phyloP scores from a whole-genome alignment of 2,329 filamentous ascomycete species.

The Septoria petroselini region DNA sequence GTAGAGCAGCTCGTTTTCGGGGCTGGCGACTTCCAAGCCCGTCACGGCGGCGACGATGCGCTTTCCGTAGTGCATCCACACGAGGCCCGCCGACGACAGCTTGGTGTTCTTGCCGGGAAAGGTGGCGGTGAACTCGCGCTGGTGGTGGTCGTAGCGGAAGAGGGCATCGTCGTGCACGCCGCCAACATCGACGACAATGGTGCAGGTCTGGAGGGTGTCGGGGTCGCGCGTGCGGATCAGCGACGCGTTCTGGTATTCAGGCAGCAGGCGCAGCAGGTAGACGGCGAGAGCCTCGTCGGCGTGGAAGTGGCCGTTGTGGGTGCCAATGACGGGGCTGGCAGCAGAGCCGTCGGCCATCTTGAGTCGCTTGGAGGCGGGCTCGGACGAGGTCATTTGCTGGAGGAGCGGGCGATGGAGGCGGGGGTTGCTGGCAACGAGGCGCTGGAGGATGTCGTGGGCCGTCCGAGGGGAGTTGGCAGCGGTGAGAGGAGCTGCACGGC shows the following conservation, averaged over 20 bases:
- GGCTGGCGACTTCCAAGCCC: conserved; percentile 56
- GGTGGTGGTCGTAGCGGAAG: conserved; percentile 94
- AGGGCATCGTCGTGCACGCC: conserved; percentile 77
- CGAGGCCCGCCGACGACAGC: conserved; percentile 87
- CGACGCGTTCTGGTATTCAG: conserved; percentile 68
- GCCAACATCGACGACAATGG: conserved; percentile 97
- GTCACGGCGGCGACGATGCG: conserved; percentile 71
- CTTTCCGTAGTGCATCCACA: conserved; percentile 93
- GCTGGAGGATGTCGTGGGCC: conserved; percentile 14
- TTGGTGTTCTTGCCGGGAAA: conserved; percentile 84
- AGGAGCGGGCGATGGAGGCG: conserved; percentile 19
- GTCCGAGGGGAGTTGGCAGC: conserved; percentile 10
- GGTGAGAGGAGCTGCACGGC: neutral
- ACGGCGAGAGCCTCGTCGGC: conserved; percentile 97
- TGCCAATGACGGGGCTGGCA: conserved; percentile 64
- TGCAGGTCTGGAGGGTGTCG: conserved; percentile 71
- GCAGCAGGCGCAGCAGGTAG: conserved; percentile 87
- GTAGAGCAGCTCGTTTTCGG: conserved; percentile 73
- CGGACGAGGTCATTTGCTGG: conserved; percentile 21
- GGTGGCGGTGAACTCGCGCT: conserved; percentile 80
- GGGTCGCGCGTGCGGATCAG: conserved; percentile 89
- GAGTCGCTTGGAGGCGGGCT: conserved; percentile 65
- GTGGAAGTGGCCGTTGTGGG: conserved; percentile 98
- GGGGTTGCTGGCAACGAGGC: conserved; percentile 18
- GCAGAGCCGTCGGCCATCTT: conserved; percentile 60